Percentiles rank a stretch among this genome's conserved stretches.
These are phyloP conservation scores for Yarrowia phangngaensis DNA, from an alignment of 805 yeast species.

Conservation along the genomic window DNA sequence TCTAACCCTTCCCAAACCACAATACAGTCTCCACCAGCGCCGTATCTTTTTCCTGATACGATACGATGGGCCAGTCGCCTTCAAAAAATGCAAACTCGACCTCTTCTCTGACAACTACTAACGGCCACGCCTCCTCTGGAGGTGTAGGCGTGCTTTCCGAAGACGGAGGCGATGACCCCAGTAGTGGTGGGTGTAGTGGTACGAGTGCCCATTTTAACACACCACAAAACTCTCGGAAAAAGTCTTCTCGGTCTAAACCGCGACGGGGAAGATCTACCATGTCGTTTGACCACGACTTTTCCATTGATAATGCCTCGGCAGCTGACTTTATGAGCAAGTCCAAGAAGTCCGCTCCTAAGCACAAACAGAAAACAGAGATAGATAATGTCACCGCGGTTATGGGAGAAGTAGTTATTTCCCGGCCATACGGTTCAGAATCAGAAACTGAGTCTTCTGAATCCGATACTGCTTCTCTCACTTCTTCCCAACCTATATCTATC, in stretches of 20 bases:
- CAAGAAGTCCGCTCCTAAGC: no score
- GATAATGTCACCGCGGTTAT: slow-evolving; percentile 8
- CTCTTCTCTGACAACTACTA: slow-evolving; percentile 27
- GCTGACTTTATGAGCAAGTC: slow-evolving; percentile 24
- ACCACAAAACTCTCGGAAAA: no score
- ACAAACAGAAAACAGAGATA: slow-evolving; percentile 13
- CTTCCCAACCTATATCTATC: slow-evolving; percentile 16
- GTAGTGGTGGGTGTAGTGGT: slow-evolving; percentile 33
- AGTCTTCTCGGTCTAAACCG: no score
- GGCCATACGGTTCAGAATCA: slow-evolving; percentile 18
- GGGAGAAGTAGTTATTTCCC: slow-evolving; percentile 21
- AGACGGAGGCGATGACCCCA: slow-evolving; percentile 33
- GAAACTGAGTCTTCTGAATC: not conserved
- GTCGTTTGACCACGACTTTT: slow-evolving; percentile 21
- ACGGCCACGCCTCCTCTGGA: slow-evolving; percentile 25
- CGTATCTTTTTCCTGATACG: slow-evolving; percentile 26
- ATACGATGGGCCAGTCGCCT: slow-evolving; percentile 28
- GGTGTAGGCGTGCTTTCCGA: slow-evolving; percentile 30
- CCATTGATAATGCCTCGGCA: slow-evolving; percentile 24
- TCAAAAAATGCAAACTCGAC: slow-evolving; percentile 27
- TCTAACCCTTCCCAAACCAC: no score
- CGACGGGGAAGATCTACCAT: slow-evolving; percentile 17
- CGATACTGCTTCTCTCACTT: slow-evolving; percentile 2
- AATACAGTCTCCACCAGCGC: slow-evolving; percentile 24
- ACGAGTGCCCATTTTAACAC: slow-evolving; percentile 24